phyloP scores from a whole-genome alignment of 2,329 filamentous ascomycete genomes.

The Colletotrichum sojae region DNA sequence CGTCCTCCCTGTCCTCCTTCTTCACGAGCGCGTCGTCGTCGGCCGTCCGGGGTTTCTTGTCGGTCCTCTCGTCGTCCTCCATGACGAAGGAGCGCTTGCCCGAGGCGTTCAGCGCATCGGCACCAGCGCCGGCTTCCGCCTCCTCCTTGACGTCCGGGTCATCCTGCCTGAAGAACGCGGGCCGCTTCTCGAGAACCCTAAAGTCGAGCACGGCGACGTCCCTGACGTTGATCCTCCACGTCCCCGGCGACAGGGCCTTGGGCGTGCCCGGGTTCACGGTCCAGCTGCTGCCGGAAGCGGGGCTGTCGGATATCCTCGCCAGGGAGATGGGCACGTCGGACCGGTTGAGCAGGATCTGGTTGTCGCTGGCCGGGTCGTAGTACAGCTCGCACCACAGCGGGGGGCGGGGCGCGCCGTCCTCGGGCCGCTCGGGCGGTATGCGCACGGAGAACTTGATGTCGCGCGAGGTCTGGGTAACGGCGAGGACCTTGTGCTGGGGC shows the following conservation, averaged over 20 bases:
- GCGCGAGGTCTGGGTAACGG: slow-evolving; percentile 71
- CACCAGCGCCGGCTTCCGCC: slow-evolving; percentile 46
- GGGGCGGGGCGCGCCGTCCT: slow-evolving; percentile 59
- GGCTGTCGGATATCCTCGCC: slow-evolving; percentile 59
- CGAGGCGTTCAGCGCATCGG: slow-evolving; percentile 59
- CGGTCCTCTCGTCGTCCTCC: slow-evolving; percentile 58
- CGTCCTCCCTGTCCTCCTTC: slow-evolving; percentile 55
- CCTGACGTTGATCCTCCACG: slow-evolving; percentile 69
- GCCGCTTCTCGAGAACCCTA: slow-evolving; percentile 69
- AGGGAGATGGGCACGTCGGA: slow-evolving; percentile 69
- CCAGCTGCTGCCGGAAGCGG: slow-evolving; percentile 49
- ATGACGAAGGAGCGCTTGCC: slow-evolving; percentile 65
- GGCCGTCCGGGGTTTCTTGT: slow-evolving; percentile 58
- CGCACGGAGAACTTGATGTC: slow-evolving; percentile 73
- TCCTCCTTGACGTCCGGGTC: slow-evolving; percentile 37
- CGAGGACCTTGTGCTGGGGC: slow-evolving; percentile 70
- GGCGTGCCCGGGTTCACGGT: slow-evolving; percentile 58
- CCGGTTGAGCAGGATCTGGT: slow-evolving; percentile 69
- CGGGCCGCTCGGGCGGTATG: slow-evolving; percentile 64
- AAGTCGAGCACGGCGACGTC: slow-evolving; percentile 69
- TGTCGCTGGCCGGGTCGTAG: slow-evolving; percentile 72
- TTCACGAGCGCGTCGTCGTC: slow-evolving; percentile 47
- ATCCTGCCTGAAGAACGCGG: slow-evolving; percentile 55
- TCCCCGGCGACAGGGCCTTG: slow-evolving; percentile 66
- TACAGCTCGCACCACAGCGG: slow-evolving; percentile 73